These are phyloP conservation scores for Theobroma grandiflorum DNA, from an alignment of 441 rosid species.

Conservation along the genomic window DNA sequence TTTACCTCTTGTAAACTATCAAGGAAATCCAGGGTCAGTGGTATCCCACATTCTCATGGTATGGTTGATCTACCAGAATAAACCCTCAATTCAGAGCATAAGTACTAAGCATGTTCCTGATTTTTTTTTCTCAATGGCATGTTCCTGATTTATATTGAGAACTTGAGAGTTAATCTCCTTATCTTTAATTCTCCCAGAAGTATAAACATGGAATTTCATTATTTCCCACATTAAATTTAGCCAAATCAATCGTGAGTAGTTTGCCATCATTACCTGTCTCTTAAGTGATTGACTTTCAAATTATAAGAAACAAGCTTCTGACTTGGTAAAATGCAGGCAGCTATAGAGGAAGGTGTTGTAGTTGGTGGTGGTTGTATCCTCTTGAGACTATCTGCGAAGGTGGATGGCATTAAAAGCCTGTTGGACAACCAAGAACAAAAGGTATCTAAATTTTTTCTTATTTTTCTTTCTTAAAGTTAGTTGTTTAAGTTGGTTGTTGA, in stretches of 20 bases:
- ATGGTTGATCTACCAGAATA: background rate
- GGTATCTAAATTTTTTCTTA: constrained; percentile 38
- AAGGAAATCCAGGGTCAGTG: background rate
- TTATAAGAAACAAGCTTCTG: constrained; percentile 24
- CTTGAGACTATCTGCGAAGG: constrained; percentile 71
- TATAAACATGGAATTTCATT: no score
- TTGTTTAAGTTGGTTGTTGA: no score
- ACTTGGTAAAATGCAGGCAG: constrained; percentile 60
- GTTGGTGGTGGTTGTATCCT: constrained; percentile 92
- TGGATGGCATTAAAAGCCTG: constrained; percentile 64
- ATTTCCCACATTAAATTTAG: no score
- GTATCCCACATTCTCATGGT: background rate
- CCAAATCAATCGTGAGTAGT: no score
- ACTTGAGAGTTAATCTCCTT: no score
- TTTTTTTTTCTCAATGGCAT: no score
- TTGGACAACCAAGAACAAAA: constrained; percentile 83
- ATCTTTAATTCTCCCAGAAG: no score
- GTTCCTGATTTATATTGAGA: no score
- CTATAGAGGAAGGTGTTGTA: constrained; percentile 91
- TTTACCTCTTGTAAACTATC: background rate
- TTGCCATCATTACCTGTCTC: constrained; percentile 16
- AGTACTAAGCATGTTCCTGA: no score
- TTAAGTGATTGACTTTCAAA: constrained; percentile 7
- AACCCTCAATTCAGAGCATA: no score
- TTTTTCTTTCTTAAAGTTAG: no score